Evolutionary conservation across 768 basidiomycete genomes (phyloP), one percentile per base, ranked within the genome.

Genomic region (Artomyces pyxidatus): DNA sequence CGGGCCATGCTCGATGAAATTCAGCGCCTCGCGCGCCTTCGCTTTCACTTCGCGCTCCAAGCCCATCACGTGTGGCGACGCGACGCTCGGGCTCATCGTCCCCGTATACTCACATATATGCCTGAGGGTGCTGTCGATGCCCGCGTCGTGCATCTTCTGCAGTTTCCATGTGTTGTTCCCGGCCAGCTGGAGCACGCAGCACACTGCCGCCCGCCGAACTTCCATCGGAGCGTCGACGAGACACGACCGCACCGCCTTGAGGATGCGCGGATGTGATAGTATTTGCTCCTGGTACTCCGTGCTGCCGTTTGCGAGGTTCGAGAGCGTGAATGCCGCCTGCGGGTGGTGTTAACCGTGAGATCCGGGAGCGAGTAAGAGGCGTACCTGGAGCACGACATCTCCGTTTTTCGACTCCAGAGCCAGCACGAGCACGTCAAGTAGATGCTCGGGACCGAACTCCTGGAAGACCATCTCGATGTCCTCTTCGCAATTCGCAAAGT

Each of bases 241-340:
- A 37, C 78, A 78, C 6, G 60, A 54, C n/a, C 76, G 76, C 0
- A 89, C 65, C 1, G 76, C 70, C 10, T 61, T 59, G 3, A 88
- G 73, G 6, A 88, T 67, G 5, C 67, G 65, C 0, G 75, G 66
- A 49, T 80, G 71, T 0, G 66, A 58, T n/a, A 81, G 66, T 28
- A 89, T 75, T 21, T 68, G 62, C 35, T 68, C 67, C 48, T 81
- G 82, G 38, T 77, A 72, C 14, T 66, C 61, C 0, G 71, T 61
- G 2, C 68, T 62, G 30, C 80, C 80, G 60, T 88, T 87, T 29
- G 79, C 72, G 12, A 90, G 68, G 61, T 89, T 88, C 0, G 81
- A 81, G 0, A 88, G 72, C 2, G 78, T 65, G 58, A 69, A 78
- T 0, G 82, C 73, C 0, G 83, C 80, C 74, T 78, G 48, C 8